These are phyloP conservation scores for Diversispora epigaea DNA, from an alignment of 192 early-diverging fungal species.

Conservation along the genomic window DNA sequence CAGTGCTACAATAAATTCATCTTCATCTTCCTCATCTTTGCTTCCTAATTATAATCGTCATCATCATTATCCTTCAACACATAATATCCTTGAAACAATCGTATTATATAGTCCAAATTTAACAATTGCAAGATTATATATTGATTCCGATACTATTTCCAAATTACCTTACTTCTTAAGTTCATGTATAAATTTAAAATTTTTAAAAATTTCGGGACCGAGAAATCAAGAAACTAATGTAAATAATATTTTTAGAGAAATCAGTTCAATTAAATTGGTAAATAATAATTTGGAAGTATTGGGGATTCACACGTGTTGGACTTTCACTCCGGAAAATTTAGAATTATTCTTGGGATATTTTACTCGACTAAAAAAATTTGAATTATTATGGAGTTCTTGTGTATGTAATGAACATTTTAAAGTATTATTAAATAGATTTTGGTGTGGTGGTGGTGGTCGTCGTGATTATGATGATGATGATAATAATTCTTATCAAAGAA, in stretches of 20 bases:
- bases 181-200: background rate
- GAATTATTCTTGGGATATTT: background rate
- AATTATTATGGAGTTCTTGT: background rate
- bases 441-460: background rate
- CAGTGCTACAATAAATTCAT: background rate
- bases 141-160: background rate
- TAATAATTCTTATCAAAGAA: too few species aligned
- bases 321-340: background rate
- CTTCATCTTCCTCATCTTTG: background rate
- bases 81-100: background rate
- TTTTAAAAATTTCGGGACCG: background rate
- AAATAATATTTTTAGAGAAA: background rate
- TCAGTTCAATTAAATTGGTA: background rate
- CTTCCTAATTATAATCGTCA: background rate
- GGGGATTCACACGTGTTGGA: background rate
- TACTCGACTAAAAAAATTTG: background rate
- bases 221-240: background rate
- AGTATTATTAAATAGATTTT: background rate
- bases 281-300: background rate
- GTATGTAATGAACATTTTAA: background rate
- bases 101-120: background rate
- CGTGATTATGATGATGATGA: too few species aligned
- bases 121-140: background rate
- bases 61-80: background rate
- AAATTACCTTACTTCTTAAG: background rate